Base-by-base conservation (phyloP, 441 rosid genomes). In the Euphorbia corollata region DNA sequence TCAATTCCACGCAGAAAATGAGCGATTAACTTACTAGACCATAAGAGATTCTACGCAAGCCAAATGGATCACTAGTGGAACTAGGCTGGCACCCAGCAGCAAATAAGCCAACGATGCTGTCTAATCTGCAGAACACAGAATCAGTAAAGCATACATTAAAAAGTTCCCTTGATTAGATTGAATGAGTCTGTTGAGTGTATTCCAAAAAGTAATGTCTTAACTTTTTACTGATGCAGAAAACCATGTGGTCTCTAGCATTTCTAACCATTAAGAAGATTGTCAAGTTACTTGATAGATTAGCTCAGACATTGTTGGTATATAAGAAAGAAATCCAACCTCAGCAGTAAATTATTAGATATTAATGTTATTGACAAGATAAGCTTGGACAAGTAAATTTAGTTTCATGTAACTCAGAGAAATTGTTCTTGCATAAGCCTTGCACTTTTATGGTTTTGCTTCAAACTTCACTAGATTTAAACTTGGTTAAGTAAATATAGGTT, bases 21-120 rank as follows among this genome's bases (percentile, higher is more conserved):
- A 79, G 63, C 75, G 71, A 65, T 53, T 69, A 75, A 62, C 99
- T 84, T 85, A 93, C 99, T 22, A 93, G 86, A 71, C 92, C 99
- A 71, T 93, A 89, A 58, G 99, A 89, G 74, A 89, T 91, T 82
- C 99, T 89, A 73, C 97, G 82, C 68, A 93, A 76, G 65, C 99
- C 99, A 83, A 86, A 91, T 63, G 97, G 97, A 70, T 94, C 99
- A 77, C 83, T 89, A 34, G 93, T 79, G 70, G 99, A 91, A 78
- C 87, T 87, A 77, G 97, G 99, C 80, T 87, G 97, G 83, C 96
- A 90, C 73, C 97, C 97, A 77, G 99, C 97, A 77, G 95, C 89
- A 86, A 89, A 93, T 75, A 93, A 80, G 73, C 99, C 96, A 69
- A 91, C 87, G 69, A 91, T 96, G 78, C 97, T 87, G 82, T 94